These are phyloP conservation scores for Epichloe hybrida DNA, from an alignment of 2,329 filamentous ascomycete genomes.

Conservation along the genomic window DNA sequence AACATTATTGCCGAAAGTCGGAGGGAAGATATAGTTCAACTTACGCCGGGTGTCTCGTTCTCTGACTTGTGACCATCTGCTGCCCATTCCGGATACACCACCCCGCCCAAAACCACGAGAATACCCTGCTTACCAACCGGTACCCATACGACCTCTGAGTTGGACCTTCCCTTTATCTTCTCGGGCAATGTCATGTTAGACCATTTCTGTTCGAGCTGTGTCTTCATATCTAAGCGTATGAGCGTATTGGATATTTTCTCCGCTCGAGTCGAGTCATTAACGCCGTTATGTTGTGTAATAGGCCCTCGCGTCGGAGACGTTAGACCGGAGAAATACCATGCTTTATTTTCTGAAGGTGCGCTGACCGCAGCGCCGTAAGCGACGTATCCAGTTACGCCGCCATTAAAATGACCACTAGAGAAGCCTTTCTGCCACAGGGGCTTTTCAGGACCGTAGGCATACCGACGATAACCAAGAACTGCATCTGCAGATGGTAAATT, in stretches of 20 bases:
- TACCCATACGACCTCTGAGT: conserved; percentile 57
- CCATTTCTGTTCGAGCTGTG: conserved; percentile 39
- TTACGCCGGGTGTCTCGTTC: conserved; percentile 20
- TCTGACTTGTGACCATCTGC: conserved; percentile 12
- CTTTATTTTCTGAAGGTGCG: conserved; percentile 55
- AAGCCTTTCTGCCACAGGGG: conserved; percentile 31
- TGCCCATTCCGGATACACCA: conserved; percentile 43
- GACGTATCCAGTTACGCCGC: conserved; percentile 44
- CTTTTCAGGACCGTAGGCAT: conserved; percentile 34
- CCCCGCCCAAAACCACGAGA: conserved; percentile 64
- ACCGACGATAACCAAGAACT: conserved; percentile 37
- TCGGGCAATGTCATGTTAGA: conserved; percentile 39
- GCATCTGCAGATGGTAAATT: conserved; percentile 26
- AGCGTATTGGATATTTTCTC: conserved; percentile 39
- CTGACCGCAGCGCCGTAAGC: conserved; percentile 50
- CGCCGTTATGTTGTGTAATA: conserved; percentile 24
- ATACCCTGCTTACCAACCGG: conserved; percentile 67
- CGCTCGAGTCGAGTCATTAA: conserved; percentile 24
- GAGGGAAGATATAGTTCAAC: conserved; percentile 4
- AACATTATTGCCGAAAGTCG: neutral
- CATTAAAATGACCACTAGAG: conserved; percentile 24
- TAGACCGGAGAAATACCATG: conserved; percentile 58
- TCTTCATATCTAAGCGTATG: conserved; percentile 46
- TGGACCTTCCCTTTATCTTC: conserved; percentile 40
- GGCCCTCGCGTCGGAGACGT: conserved; percentile 34